A percentile compares a stretch with the other conserved stretches of the same genome.
Conservation (phyloP, 768 basidiomycete genomes). For the Botryobasidium botryosum region DNA sequence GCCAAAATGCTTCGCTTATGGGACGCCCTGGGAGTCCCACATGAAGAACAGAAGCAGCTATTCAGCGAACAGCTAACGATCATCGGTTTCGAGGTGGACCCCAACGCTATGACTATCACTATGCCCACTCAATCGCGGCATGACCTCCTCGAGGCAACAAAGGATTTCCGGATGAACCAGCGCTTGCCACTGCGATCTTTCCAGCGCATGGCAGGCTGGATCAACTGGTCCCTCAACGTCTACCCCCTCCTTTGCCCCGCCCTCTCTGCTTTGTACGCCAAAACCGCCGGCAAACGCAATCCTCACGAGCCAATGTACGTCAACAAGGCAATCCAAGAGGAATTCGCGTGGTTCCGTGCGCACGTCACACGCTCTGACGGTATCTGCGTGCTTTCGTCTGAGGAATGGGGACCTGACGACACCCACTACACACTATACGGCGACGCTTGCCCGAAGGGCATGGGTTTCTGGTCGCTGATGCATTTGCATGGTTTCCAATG, state of each 20-base stretch:
- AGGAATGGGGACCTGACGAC: conserved; percentile 11
- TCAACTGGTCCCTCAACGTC: conserved; percentile 28
- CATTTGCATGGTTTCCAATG: background rate
- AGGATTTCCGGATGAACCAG: background rate
- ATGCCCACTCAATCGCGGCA: conserved; percentile 1
- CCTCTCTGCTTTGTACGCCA: conserved; percentile 21
- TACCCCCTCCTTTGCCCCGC: conserved; percentile 23
- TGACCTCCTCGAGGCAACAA: background rate
- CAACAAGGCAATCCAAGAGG: conserved; percentile 17
- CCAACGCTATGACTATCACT: conserved; percentile 2
- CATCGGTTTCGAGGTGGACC: conserved; percentile 9
- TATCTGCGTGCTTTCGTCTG: conserved; percentile 13
- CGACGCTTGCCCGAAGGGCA: conserved; percentile 3
- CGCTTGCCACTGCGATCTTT: conserved; percentile 13
- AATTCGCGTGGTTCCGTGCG: conserved; percentile 21
- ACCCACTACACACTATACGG: conserved; percentile 3
- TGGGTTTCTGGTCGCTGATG: conserved; percentile 7
- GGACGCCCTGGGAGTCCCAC: conserved; percentile 9
- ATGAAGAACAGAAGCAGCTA: conserved; percentile 9
- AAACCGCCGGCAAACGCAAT: conserved; percentile 19
- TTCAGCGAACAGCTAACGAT: conserved; percentile 3
- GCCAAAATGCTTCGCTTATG: conserved; percentile 7
- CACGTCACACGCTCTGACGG: conserved; percentile 16
- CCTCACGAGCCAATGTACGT: conserved; percentile 14
- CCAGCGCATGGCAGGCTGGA: conserved; percentile 22